A percentile compares a stretch with the other conserved stretches of the same genome.
Evolutionary conservation across 2,329 filamentous ascomycete species (phyloP).

Genomic region (Trichocomaceae sp.): DNA sequence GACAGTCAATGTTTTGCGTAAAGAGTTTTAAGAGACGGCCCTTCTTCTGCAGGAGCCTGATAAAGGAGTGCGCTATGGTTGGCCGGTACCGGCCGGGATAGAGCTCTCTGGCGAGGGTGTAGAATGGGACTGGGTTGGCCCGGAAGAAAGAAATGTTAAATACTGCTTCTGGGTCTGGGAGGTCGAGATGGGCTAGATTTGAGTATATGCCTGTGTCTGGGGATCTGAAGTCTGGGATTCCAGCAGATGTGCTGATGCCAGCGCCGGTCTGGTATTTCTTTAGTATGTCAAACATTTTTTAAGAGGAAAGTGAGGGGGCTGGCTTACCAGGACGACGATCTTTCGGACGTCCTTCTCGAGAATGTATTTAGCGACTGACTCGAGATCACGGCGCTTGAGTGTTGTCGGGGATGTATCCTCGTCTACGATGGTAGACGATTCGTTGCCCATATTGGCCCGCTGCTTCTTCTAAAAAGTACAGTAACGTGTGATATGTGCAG

Average conservation of each 20-base stretch:
- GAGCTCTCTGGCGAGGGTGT: conserved; percentile 81
- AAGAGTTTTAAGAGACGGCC: conserved; percentile 76
- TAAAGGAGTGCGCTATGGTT: conserved; percentile 84
- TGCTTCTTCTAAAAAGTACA: background rate
- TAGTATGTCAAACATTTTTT: background rate
- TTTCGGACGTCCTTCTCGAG: conserved; percentile 58
- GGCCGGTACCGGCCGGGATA: conserved; percentile 86
- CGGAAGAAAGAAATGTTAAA: conserved; percentile 91
- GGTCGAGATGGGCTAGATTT: conserved; percentile 76
- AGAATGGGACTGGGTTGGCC: conserved; percentile 79
- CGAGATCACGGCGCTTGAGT: conserved; percentile 61
- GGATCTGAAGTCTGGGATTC: conserved; percentile 79
- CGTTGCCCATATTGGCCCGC: conserved; percentile 67
- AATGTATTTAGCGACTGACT: conserved; percentile 75
- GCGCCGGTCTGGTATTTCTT: conserved; percentile 59
- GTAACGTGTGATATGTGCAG: background rate
- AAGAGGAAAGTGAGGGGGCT: background rate
- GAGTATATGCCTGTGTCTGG: conserved; percentile 82
- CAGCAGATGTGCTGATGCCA: conserved; percentile 53
- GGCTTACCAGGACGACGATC: conserved; percentile 70
- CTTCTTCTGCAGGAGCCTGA: conserved; percentile 73
- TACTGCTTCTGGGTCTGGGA: conserved; percentile 85
- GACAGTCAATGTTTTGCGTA: conserved; percentile 95
- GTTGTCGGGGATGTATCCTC: conserved; percentile 59
- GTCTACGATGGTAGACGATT: conserved; percentile 62